Evolutionary conservation across 1,284 basidiomycete species (phyloP), one percentile per base, ranked within the genome.

Genomic region (Ustilago sp.): DNA sequence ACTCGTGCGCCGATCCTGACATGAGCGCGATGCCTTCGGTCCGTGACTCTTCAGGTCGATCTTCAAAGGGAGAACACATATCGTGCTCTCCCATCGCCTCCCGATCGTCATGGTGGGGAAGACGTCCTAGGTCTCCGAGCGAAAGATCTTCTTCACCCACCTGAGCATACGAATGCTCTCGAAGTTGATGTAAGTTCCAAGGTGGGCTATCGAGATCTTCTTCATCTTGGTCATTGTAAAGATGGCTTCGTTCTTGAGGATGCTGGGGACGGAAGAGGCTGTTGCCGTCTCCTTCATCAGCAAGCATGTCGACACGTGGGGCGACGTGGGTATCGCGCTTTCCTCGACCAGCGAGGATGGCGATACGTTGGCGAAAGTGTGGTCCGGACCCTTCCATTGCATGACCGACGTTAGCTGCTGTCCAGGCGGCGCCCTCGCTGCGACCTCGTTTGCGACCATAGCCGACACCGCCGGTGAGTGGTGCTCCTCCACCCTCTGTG

Each of bases 221-320:
- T 17, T 73, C 61, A 6, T 74, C 64, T 1, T 61, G 64, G 32
- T 67, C 41, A 12, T 68, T 64, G 57, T 68, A 66, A 1, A 31
- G 34, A 4, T 60, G 51, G 31, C 47, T 43, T 11, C 32, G 35
- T 2, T 51, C 55, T 2, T 58, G 61, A 17, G 53, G 51, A 8
- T 45, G 41, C 3, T 34, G 52, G 7, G 60, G 59, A 13, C 63
- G 63, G 43, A 57, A 67, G 36, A 75, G 31, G 48, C 65, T 71
- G 53, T 61, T 61, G 13, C 67, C 74, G 36, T 79, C 79, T n/a
- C 73, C 74, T 56, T 80, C 80, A 38, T 82, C 80, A 2, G 81
- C 83, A 12, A 86, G 77, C 77, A 86, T 84, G 58, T 85, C 83
- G 59, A 86, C 79, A 23, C 82, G 67, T 2, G 75, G 74, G 12